Evolutionary conservation across 176 grass and related monocot species (phyloP).

Genomic region (Miscanthus lutarioriparius): DNA sequence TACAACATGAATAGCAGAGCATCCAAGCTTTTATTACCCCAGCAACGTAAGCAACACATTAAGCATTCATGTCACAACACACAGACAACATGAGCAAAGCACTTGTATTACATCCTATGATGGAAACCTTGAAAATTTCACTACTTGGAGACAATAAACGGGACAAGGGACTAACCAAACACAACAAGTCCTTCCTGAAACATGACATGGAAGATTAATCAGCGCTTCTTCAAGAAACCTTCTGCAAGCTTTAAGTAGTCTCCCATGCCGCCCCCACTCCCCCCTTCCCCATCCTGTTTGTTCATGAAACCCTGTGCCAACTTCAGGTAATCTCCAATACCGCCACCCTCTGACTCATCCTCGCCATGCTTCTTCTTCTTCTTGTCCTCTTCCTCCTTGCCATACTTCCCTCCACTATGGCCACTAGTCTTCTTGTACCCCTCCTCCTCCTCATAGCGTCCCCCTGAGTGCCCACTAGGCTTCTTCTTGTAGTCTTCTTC

Average conservation of each 20-base stretch:
- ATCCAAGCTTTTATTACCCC: slow-evolving; percentile 31
- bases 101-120: slow-evolving; percentile 9
- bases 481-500: slow-evolving; percentile 53
- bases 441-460: slow-evolving; percentile 40
- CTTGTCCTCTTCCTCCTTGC: slow-evolving; percentile 45
- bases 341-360: slow-evolving; percentile 46
- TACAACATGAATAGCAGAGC: neutral
- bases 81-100: neutral
- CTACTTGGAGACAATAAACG: slow-evolving; percentile 8
- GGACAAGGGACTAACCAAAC: slow-evolving; percentile 42
- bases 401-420: slow-evolving; percentile 44
- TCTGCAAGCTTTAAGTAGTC: slow-evolving; percentile 80
- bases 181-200: slow-evolving; percentile 6
- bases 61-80: slow-evolving; percentile 2
- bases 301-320: slow-evolving; percentile 81
- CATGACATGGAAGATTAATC: slow-evolving; percentile 25
- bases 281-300: slow-evolving; percentile 55
- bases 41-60: neutral
- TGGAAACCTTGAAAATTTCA: neutral
- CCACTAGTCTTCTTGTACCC: slow-evolving; percentile 51
- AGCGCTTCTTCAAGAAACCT: slow-evolving; percentile 84
- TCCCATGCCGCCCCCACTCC: slow-evolving; percentile 41
- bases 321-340: slow-evolving; percentile 70
- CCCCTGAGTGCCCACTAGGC: slow-evolving; percentile 30
- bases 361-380: slow-evolving; percentile 53